Evolutionary conservation across 306 rosid species (phyloP).

Genomic region (Glycine latifolia): DNA sequence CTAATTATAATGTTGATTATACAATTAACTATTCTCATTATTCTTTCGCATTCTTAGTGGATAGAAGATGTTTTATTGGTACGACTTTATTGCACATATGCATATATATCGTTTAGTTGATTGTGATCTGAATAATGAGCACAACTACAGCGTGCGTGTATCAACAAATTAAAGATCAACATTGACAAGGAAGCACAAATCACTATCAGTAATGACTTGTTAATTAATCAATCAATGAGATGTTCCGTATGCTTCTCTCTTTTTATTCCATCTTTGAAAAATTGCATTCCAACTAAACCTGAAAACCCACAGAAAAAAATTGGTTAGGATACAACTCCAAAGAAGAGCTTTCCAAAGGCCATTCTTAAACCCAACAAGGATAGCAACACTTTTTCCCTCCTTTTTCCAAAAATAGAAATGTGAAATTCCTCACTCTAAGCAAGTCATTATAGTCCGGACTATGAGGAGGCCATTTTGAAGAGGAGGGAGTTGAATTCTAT

Average conservation of each 20-base stretch:
- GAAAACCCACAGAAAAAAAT: not conserved
- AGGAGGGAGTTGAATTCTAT: slow-evolving; percentile 44
- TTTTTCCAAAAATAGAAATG: slow-evolving; percentile 56
- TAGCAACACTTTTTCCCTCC: slow-evolving; percentile 53
- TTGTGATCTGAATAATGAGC: too few species aligned
- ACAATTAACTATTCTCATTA: not conserved
- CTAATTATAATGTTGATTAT: not conserved
- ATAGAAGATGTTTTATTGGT: too few species aligned
- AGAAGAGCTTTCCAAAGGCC: slow-evolving; percentile 56
- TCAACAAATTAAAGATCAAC: slow-evolving; percentile 25
- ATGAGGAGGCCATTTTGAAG: slow-evolving; percentile 54
- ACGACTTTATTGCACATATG: too few species aligned
- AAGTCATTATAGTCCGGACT: slow-evolving; percentile 59
- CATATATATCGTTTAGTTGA: too few species aligned
- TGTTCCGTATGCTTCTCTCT: slow-evolving; percentile 5
- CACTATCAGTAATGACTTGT: slow-evolving; percentile 38
- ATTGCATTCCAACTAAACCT: slow-evolving; percentile 42
- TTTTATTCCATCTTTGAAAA: not conserved
- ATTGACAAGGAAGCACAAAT: slow-evolving; percentile 38
- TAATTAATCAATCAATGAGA: slow-evolving; percentile 42
- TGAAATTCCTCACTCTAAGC: slow-evolving; percentile 60
- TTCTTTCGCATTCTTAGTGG: not conserved
- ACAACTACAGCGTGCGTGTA: not conserved
- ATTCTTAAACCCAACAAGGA: slow-evolving; percentile 53
- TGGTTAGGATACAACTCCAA: slow-evolving; percentile 51